Percentiles rank a stretch among this genome's conserved stretches.
phyloP scores from a whole-genome alignment of 2,329 filamentous ascomycete genomes.

The Alternaria hordeiaustralica region DNA sequence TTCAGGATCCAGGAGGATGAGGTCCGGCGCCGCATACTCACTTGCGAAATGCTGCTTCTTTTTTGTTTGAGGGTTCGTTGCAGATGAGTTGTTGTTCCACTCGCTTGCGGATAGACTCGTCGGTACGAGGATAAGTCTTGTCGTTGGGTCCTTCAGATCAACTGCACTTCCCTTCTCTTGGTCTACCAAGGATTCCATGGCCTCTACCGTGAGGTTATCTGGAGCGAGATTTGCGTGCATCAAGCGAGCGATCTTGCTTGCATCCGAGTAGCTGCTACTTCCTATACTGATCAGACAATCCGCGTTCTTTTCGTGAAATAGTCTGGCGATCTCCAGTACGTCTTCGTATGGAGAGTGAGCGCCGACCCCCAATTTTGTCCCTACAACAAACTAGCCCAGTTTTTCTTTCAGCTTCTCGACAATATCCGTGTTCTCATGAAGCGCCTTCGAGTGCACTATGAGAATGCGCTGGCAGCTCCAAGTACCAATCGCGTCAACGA shows the following conservation, averaged over 20 bases:
- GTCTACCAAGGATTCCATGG: constrained; percentile 30
- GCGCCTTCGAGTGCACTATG: constrained; percentile 28
- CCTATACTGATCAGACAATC: constrained; percentile 33
- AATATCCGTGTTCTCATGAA: constrained; percentile 24
- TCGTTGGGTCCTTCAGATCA: constrained; percentile 18
- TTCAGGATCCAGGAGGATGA: constrained; percentile 32
- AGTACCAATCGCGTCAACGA: constrained; percentile 15
- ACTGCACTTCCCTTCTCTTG: constrained; percentile 23
- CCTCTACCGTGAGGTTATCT: constrained; percentile 19
- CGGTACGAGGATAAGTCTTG: constrained; percentile 29
- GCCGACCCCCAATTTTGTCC: constrained; percentile 27
- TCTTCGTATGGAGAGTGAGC: constrained; percentile 33
- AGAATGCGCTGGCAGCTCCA: constrained; percentile 24
- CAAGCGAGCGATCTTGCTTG: constrained; percentile 35
- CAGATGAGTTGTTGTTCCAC: constrained; percentile 30
- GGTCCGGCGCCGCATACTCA: constrained; percentile 21
- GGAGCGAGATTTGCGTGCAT: constrained; percentile 24
- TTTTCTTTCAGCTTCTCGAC: constrained; percentile 22
- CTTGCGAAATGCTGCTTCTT: constrained; percentile 38
- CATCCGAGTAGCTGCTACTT: constrained; percentile 34
- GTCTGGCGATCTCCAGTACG: constrained; percentile 24
- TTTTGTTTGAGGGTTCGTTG: constrained; percentile 23
- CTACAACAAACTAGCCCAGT: constrained; percentile 24
- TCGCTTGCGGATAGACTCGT: constrained; percentile 36
- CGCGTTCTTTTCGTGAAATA: constrained; percentile 22